These are phyloP conservation scores for Phialophora chinensis DNA, from an alignment of 2,329 filamentous ascomycete species.

Conservation along the genomic window DNA sequence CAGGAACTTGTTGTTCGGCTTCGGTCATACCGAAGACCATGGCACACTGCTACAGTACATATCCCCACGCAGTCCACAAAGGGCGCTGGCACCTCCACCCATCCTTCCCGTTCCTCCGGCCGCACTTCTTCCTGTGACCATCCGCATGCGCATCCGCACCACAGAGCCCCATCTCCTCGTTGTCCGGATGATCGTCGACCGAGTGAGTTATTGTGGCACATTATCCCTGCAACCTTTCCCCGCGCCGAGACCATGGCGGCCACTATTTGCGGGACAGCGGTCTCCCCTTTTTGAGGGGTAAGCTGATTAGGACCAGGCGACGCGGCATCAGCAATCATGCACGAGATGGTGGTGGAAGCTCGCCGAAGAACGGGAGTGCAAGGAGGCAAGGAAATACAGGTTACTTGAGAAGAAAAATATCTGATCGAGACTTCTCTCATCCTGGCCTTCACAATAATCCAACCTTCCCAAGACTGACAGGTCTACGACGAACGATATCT, in stretches of 20 bases:
- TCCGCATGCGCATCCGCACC: background rate
- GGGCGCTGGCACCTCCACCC: background rate
- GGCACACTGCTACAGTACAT: background rate
- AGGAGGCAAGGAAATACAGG: background rate
- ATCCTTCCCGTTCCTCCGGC: background rate
- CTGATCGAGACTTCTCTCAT: background rate
- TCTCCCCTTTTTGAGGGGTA: conserved; percentile 27
- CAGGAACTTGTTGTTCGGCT: background rate
- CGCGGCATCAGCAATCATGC: conserved; percentile 4
- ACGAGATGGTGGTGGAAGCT: conserved; percentile 25
- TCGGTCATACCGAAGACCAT: background rate
- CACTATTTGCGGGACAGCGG: conserved; percentile 23
- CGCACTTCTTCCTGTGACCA: background rate
- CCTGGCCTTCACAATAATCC: background rate
- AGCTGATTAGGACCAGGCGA: conserved; percentile 3
- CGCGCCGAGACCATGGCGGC: conserved; percentile 13
- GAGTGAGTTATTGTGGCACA: background rate
- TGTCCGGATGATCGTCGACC: background rate
- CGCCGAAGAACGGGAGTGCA: conserved; percentile 23
- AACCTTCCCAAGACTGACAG: background rate
- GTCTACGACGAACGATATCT: background rate
- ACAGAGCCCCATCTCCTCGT: background rate
- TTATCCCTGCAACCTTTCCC: conserved; percentile 18
- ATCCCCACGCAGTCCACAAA: background rate
- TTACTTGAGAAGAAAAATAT: background rate